Conservation (phyloP, 192 early-diverging fungal genomes). For the Kickxella alabastrina region DNA sequence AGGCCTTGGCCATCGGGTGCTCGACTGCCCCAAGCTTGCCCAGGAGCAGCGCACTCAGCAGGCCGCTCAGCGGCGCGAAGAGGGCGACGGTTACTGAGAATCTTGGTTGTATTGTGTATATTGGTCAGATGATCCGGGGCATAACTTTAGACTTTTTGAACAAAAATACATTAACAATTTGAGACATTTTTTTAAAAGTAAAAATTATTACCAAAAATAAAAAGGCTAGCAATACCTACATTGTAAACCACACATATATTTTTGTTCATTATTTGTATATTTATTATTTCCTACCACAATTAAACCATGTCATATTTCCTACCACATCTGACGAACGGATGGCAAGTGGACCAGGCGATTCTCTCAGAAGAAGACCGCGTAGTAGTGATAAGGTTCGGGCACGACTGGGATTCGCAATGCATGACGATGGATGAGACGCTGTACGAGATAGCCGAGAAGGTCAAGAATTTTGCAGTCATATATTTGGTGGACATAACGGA, state of each 20-base stretch:
- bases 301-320: slow-evolving; percentile 42
- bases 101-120: no score
- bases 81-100: slow-evolving; percentile 27
- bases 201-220: not conserved
- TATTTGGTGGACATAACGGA: slow-evolving; percentile 95
- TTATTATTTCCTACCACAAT: not conserved
- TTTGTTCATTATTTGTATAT: no score
- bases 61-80: slow-evolving; percentile 32
- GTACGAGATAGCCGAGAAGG: slow-evolving; percentile 86
- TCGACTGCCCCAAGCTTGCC: slow-evolving; percentile 79
- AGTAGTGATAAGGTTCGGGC: slow-evolving; percentile 95
- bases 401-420: slow-evolving; percentile 92
- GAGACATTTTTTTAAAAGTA: not conserved
- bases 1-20: slow-evolving; percentile 89
- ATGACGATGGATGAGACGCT: slow-evolving; percentile 99
- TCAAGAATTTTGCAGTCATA: slow-evolving; percentile 98
- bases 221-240: no score
- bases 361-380: slow-evolving; percentile 96
- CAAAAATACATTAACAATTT: not conserved
- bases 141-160: no score
- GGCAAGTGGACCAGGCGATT: slow-evolving; percentile 99
- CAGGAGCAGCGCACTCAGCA: slow-evolving; percentile 58
- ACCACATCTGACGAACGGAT: slow-evolving; percentile 55
- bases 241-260: no score
- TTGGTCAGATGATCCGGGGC: no score